Percentiles rank a stretch among this genome's conserved stretches.
phyloP scores from a whole-genome alignment of 2,329 filamentous ascomycete genomes.

The Neodidymelliopsis sp. region DNA sequence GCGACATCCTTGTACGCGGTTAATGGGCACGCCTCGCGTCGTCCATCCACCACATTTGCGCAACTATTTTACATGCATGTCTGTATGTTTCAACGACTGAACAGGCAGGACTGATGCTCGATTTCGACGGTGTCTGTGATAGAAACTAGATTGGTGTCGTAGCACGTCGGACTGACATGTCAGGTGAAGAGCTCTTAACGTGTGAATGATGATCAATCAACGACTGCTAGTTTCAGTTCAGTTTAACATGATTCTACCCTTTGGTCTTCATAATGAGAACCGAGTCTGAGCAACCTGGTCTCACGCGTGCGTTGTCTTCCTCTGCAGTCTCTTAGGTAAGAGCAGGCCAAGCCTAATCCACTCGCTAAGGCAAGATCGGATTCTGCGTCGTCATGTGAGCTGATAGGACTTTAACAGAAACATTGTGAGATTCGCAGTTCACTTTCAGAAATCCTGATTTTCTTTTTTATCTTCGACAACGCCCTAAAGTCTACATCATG shows the following conservation, averaged over 20 bases:
- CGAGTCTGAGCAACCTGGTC: background rate
- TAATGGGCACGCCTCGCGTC: conserved; percentile 25
- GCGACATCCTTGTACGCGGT: conserved; percentile 37
- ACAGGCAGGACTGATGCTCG: no score
- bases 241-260: no score
- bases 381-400: conserved; percentile 3
- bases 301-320: background rate
- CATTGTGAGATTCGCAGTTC: no score
- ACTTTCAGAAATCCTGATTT: background rate
- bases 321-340: conserved; percentile 8
- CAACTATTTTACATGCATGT: no score
- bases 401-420: background rate
- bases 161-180: no score
- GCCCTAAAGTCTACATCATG: conserved; percentile 15
- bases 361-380: conserved; percentile 11
- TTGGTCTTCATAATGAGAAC: no score
- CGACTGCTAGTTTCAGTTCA: no score
- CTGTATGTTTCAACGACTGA: no score
- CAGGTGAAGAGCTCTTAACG: no score
- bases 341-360: conserved; percentile 7
- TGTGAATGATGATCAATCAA: no score
- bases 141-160: no score
- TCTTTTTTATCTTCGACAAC: background rate
- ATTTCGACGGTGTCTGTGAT: no score
- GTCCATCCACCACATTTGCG: conserved; percentile 20